Evolutionary conservation across 495 filamentous ascomycete genomes (phyloP), one percentile per base, ranked within the genome.

Genomic region (Penicillium daleae): DNA sequence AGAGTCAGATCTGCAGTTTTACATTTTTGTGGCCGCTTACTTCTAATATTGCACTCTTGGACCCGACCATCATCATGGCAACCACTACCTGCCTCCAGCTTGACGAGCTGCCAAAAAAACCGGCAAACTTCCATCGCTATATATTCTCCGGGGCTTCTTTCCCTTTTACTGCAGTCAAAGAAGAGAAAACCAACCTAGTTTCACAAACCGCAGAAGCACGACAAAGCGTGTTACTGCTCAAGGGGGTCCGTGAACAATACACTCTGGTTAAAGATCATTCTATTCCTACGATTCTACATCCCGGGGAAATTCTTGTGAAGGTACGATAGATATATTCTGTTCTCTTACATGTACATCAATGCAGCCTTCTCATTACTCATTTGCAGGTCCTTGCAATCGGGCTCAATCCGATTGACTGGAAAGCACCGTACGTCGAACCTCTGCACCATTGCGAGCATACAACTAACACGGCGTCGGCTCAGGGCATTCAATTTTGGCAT

Each of bases 321-420:
- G 77, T 84, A 62, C 62, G 63, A 40, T 22, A 10, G 4, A 22
- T 10, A 4, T 15, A 3, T 0, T 1, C 24, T 1, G 2, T 51
- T 22, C 15, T 32, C 37, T 29, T 12, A 12, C 2, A 26, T 35
- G 44, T 63, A 39, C 50, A 61, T 59, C 8, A 4, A 15, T n/a
- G 19, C 2, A n/a, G 24, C n/a, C 29, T 31, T 33, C 39, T 72
- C 21, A 70, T 33, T 2, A 15, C 27, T 50, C 2, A 17, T 44
- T 26, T 8, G 10, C 58, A 82, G 78, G 73, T 81, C 9, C 64
- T 80, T 33, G 84, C 82, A 9, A 83, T 90, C 72, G 89, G 88
- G 3, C 72, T 91, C 54, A 90, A 90, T 71, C 89, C 87, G 3
- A 83, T 90, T 51, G 89, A 91, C 70, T 90, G 89, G 89, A 90